Conservation (phyloP, 805 yeast genomes). For the Nakazawaea laoshanensis region DNA sequence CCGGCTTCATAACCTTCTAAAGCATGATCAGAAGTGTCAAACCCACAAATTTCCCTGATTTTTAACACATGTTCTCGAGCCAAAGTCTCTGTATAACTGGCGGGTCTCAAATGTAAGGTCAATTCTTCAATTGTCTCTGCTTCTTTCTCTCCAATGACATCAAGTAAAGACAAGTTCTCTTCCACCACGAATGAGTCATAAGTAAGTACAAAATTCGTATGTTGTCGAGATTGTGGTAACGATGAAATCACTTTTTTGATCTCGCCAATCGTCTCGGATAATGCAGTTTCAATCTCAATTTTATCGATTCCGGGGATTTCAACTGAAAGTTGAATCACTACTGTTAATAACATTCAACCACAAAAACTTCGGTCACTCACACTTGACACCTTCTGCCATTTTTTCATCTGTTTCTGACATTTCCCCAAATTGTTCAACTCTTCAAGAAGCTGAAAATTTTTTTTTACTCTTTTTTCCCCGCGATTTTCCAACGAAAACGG, state of each 20-base stretch:
- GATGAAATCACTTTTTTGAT: conserved; percentile 49
- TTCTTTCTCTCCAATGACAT: conserved; percentile 20
- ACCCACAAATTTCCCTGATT: conserved; percentile 53
- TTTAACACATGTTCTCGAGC: conserved; percentile 56
- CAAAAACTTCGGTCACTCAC: too few relatives aligned
- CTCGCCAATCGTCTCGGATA: conserved; percentile 43
- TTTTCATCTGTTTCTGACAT: too few relatives aligned
- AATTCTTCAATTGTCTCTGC: conserved; percentile 21
- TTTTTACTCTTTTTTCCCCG: too few relatives aligned
- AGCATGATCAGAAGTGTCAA: conserved; percentile 37
- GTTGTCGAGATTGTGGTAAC: conserved; percentile 47
- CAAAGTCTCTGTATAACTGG: conserved; percentile 50
- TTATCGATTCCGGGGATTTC: conserved; percentile 19
- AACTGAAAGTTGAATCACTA: conserved; percentile 17
- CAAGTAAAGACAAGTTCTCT: conserved; percentile 16
- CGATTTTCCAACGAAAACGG: too few relatives aligned
- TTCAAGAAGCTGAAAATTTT: too few relatives aligned
- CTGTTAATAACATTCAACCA: too few relatives aligned
- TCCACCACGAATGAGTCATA: conserved; percentile 25
- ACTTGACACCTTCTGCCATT: too few relatives aligned
- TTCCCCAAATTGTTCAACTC: too few relatives aligned
- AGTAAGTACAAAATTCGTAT: conserved; percentile 49
- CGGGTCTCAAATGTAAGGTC: conserved; percentile 38
- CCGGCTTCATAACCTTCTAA: conserved; percentile 37
- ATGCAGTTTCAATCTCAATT: conserved; percentile 18